phyloP scores from a whole-genome alignment of 257 asterid species.

The Leonotis leonurus region DNA sequence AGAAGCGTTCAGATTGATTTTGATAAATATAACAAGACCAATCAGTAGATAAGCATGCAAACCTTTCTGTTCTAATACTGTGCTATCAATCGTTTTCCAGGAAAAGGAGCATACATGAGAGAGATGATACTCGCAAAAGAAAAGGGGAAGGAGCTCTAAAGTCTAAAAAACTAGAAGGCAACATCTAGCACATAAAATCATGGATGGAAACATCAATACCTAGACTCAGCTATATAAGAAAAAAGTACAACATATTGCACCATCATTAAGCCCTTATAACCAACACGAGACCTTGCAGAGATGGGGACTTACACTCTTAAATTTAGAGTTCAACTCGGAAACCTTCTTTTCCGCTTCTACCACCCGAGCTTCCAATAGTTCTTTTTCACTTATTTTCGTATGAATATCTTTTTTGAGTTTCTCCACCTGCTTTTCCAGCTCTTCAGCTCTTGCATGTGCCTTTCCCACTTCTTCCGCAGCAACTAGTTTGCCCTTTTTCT shows the following conservation, averaged over 20 bases:
- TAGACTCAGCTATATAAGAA: conserved; percentile 5
- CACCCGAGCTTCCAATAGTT: conserved; percentile 43
- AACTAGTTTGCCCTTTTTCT: conserved; percentile 54
- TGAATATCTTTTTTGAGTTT: conserved; percentile 46
- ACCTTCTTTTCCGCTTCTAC: conserved; percentile 55
- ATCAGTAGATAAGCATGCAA: not conserved
- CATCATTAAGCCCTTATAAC: not conserved
- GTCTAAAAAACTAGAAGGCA: not conserved
- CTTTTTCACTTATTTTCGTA: conserved; percentile 44
- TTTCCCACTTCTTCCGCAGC: conserved; percentile 57
- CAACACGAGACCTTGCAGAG: not conserved
- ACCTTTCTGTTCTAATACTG: not conserved
- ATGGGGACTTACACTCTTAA: conserved; percentile 44
- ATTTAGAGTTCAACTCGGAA: conserved; percentile 42
- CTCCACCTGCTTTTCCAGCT: conserved; percentile 64
- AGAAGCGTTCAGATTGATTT: not conserved
- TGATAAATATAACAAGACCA: not conserved
- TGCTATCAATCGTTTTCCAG: no score
- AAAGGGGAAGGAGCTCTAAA: no score
- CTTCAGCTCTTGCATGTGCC: conserved; percentile 67
- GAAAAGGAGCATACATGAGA: no score
- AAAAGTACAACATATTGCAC: not conserved
- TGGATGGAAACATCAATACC: not conserved
- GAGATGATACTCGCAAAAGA: no score
- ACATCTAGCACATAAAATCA: not conserved